These are phyloP conservation scores for Fusarium hostae DNA, from an alignment of 2,329 filamentous ascomycete genomes.

Conservation along the genomic window DNA sequence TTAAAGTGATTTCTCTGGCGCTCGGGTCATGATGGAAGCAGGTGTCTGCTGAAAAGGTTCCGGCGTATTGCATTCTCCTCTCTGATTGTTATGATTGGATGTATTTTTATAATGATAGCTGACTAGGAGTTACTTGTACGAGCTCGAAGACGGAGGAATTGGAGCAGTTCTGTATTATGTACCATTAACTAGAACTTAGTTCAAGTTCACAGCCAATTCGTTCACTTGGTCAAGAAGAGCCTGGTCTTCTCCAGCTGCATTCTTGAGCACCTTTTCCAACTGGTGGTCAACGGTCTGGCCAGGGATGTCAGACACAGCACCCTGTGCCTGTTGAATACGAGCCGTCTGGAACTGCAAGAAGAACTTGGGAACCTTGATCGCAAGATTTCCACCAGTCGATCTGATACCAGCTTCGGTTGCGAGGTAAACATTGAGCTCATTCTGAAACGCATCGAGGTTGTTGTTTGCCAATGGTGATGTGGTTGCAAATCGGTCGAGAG, in stretches of 20 bases:
- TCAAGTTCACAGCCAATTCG: conserved; percentile 47
- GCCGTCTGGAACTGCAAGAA: conserved; percentile 69
- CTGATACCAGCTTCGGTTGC: conserved; percentile 70
- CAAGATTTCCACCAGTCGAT: conserved; percentile 62
- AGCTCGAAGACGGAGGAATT: conserved; percentile 2
- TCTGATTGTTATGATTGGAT: conserved; percentile 39
- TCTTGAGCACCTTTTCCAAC: conserved; percentile 66
- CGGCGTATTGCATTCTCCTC: conserved; percentile 41
- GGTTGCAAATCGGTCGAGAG: conserved; percentile 64
- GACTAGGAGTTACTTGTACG: conserved; percentile 41
- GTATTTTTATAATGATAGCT: conserved; percentile 47
- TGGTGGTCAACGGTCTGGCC: conserved; percentile 67
- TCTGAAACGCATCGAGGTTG: conserved; percentile 63
- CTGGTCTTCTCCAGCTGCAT: conserved; percentile 61
- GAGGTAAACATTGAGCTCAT: conserved; percentile 65
- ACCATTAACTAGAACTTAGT: conserved; percentile 20
- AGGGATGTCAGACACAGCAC: conserved; percentile 61
- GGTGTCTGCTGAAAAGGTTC: conserved; percentile 16
- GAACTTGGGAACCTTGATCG: conserved; percentile 72
- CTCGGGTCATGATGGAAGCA: conserved; percentile 22
- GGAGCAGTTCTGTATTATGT: conserved; percentile 33
- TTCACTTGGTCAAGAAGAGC: conserved; percentile 64
- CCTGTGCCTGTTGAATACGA: conserved; percentile 69
- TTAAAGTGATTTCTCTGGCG: conserved; percentile 25
- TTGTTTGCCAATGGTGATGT: conserved; percentile 58